Percentiles rank a stretch among this genome's conserved stretches.
Conservation (phyloP, 169 alveolate species). For the Besnoitia besnoiti region DNA sequence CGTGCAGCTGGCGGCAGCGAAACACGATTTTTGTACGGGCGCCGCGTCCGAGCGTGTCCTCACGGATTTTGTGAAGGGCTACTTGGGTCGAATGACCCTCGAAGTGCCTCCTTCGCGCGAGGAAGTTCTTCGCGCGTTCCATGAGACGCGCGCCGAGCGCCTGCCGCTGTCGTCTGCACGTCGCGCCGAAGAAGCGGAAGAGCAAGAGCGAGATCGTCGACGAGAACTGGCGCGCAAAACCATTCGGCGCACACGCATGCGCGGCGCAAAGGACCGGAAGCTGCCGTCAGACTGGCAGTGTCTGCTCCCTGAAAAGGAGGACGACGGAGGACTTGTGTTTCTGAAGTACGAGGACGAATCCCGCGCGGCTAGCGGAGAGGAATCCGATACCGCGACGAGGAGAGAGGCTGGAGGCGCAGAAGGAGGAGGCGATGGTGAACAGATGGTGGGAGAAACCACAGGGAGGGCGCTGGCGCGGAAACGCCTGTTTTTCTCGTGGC, state of each 20-base stretch:
- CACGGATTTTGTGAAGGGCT: constrained; percentile 80
- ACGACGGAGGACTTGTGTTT: neutral
- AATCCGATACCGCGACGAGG: neutral
- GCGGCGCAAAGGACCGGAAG: neutral
- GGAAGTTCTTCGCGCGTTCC: neutral
- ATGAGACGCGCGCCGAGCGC: neutral
- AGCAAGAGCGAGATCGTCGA: neutral
- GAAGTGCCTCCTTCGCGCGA: constrained; percentile 77
- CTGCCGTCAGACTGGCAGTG: neutral
- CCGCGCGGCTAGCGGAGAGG: neutral
- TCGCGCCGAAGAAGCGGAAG: too few relatives aligned
- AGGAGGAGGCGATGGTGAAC: neutral
- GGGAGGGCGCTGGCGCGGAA: too few relatives aligned
- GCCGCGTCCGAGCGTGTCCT: constrained; percentile 82
- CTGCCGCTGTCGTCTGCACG: neutral
- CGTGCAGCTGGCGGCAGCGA: constrained; percentile 72
- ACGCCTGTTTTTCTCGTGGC: too few relatives aligned
- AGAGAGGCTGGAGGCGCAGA: neutral
- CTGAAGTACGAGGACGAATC: neutral
- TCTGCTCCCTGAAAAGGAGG: neutral
- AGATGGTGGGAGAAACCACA: too few relatives aligned
- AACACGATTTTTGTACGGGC: constrained; percentile 73
- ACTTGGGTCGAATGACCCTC: constrained; percentile 79
- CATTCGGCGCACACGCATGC: neutral
- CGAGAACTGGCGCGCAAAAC: neutral